A percentile compares a stretch with the other conserved stretches of the same genome.
Conservation (phyloP, 176 grass and related monocot genomes). For the Rhynchospora breviuscula region DNA sequence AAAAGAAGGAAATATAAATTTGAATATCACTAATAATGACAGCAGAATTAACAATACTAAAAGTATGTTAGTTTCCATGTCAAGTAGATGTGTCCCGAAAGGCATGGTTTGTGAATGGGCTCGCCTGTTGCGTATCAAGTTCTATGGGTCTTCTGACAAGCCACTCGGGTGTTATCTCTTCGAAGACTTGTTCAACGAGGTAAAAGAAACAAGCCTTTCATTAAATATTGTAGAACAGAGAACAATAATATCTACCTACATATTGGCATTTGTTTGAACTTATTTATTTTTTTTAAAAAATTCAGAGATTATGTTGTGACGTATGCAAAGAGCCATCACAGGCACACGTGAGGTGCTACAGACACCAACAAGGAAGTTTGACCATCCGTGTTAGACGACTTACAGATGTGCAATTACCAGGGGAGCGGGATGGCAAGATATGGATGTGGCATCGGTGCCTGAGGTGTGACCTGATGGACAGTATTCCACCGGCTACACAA, state of each 20-base stretch:
- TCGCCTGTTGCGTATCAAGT: constrained; percentile 72
- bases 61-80: constrained; percentile 78
- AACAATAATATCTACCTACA: neutral
- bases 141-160: constrained; percentile 91
- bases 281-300: neutral
- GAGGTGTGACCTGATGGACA: constrained; percentile 64
- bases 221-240: constrained; percentile 2
- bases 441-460: constrained; percentile 99
- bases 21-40: constrained; percentile 40
- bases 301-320: constrained; percentile 56
- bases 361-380: constrained; percentile 73
- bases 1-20: constrained; percentile 24
- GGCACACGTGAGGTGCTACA: constrained; percentile 77
- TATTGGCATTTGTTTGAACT: neutral
- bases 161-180: constrained; percentile 82
- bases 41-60: constrained; percentile 54
- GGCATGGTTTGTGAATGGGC: constrained; percentile 47
- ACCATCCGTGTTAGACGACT: constrained; percentile 63
- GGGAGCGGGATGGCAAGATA: constrained; percentile 80
- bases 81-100: constrained; percentile 67
- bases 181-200: constrained; percentile 89
- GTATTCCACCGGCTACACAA: constrained; percentile 63
- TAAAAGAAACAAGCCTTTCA: constrained; percentile 17
- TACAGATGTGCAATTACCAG: constrained; percentile 44
- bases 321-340: constrained; percentile 77